Evolutionary conservation across 75 land plant genomes (phyloP), one percentile per base, ranked within the genome.

Genomic region (Cunninghamia lanceolata): DNA sequence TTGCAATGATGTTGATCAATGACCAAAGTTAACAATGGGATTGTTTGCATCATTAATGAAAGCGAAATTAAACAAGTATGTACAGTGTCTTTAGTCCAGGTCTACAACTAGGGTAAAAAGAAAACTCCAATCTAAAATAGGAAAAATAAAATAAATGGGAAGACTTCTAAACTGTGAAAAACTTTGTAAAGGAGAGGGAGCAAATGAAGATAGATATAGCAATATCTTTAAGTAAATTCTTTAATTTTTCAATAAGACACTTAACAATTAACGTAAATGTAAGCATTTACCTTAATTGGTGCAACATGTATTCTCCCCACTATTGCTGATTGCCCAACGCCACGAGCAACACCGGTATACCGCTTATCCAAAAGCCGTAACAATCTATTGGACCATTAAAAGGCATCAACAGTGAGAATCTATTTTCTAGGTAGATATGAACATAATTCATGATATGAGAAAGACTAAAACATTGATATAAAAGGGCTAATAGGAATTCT

Each of bases 271-370:
- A 40, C 35, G 21, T 21, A 70, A 50, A 53, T 13, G 43, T 45
- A 79, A 17, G 50, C 16, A 52, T 59, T 59, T 85, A 94, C 99
- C 98, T 98, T 98, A 47, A 98, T 93, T 83, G 96, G 98, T 83
- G 99, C 99, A 35, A 98, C 99, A 91, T 98, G 98, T 83, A 98
- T 96, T 19, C 96, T 90, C n/a, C 98, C 99, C 38, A 98, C 86
- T 82, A 98, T 98, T 88, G 95, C 96, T 52, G 98, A 90, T 85
- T 98, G 98, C 19, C 99, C 99, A 89, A 98, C 99, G 56, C 99
- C 99, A 83, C 84, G 92, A 84, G 99, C 99, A 88, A 96, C 89
- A 36, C 99, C 99, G n/a, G 86, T 90, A 74, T 95, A 98, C 3
- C 99, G 93, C 70, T 89, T 84, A 89, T 98, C 99, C 78, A 98